A percentile compares a stretch with the other conserved stretches of the same genome.
Conservation (phyloP, 345 rosid genomes). For the Citrus australasica region DNA sequence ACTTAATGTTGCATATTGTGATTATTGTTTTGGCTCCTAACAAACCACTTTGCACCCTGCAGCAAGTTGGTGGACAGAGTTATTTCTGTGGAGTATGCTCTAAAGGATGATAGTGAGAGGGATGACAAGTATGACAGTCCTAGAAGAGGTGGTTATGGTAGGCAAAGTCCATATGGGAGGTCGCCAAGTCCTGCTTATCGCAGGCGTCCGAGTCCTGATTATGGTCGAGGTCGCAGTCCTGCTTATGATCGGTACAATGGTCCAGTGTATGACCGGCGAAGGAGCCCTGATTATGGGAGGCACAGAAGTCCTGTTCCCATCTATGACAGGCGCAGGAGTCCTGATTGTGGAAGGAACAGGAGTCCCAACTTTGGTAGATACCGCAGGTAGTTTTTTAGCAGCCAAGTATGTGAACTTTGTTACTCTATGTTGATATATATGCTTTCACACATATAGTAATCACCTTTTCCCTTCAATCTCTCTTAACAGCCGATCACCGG, state of each 20-base stretch:
- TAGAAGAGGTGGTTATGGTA: conserved; percentile 48
- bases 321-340: conserved; percentile 47
- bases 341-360: conserved; percentile 37
- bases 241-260: conserved; percentile 66
- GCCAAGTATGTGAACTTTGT: conserved; percentile 9
- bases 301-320: conserved; percentile 46
- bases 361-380: conserved; percentile 52
- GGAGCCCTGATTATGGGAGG: conserved; percentile 42
- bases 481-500: conserved; percentile 60
- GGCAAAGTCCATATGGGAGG: conserved; percentile 45
- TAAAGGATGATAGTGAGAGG: conserved; percentile 75
- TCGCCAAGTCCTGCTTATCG: conserved; percentile 69
- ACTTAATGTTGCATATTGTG: background rate
- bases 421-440: background rate
- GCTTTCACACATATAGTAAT: background rate
- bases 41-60: conserved; percentile 14
- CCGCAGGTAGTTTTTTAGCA: conserved; percentile 52
- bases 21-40: background rate
- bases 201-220: conserved; percentile 76
- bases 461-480: background rate
- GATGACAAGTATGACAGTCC: conserved; percentile 61
- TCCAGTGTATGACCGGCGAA: conserved; percentile 48
- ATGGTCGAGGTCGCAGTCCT: conserved; percentile 72
- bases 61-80: conserved; percentile 79
- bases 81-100: conserved; percentile 85